Evolutionary conservation across 2,329 filamentous ascomycete genomes (phyloP).

Genomic region (Hawksworthiomyces lignivorus): DNA sequence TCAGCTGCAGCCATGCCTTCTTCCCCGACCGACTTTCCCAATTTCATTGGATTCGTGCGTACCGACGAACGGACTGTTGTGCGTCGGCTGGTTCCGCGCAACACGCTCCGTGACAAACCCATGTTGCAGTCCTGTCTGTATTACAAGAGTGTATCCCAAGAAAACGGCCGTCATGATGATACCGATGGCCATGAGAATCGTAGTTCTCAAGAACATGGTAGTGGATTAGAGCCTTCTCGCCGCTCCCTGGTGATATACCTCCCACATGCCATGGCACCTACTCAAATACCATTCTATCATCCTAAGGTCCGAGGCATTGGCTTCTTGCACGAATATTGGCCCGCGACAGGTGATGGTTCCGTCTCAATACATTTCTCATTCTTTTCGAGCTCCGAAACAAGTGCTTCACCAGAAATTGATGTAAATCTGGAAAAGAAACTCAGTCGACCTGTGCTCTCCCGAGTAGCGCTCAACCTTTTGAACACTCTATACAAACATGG

Average conservation of each 20-base stretch:
- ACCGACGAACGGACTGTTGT: constrained; percentile 58
- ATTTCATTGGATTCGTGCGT: constrained; percentile 12
- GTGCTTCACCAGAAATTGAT: too few relatives aligned
- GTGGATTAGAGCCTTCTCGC: too few relatives aligned
- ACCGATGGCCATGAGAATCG: too few relatives aligned
- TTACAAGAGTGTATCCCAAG: constrained; percentile 32
- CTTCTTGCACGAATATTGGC: constrained; percentile 61
- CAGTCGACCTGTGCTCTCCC: constrained; percentile 33
- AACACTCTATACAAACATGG: constrained; percentile 67
- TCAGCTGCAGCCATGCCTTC: neutral
- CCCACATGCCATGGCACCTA: constrained; percentile 57
- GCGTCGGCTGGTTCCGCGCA: constrained; percentile 72
- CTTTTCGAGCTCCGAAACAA: too few relatives aligned
- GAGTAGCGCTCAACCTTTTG: constrained; percentile 63
- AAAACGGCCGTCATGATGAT: constrained; percentile 7
- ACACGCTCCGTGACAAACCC: constrained; percentile 64
- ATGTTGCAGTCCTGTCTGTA: constrained; percentile 79
- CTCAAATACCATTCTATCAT: constrained; percentile 79
- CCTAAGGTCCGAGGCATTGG: constrained; percentile 67
- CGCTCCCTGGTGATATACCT: constrained; percentile 64
- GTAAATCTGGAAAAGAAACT: constrained; percentile 33
- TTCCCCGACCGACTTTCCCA: constrained; percentile 13
- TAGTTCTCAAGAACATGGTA: too few relatives aligned
- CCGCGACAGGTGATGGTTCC: constrained; percentile 32
- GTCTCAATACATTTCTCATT: constrained; percentile 51